These are phyloP conservation scores for Cornus suecica DNA, from an alignment of 148 eudicot genomes.

Conservation along the genomic window DNA sequence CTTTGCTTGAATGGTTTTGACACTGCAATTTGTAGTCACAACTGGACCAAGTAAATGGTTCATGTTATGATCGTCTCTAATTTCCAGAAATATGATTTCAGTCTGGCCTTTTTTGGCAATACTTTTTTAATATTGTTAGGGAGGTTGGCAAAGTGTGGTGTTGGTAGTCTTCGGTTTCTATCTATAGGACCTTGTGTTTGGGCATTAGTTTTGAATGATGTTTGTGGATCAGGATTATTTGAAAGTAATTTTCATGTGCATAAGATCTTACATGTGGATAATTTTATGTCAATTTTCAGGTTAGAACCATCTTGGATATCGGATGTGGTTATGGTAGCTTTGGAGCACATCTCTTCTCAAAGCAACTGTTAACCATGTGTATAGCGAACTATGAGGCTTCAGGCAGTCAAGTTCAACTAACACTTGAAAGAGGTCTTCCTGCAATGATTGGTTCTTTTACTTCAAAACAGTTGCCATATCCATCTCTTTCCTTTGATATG, in stretches of 20 bases:
- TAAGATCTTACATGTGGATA: not conserved
- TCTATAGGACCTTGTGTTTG: not conserved
- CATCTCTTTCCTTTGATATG: conserved; percentile 93
- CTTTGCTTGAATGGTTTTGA: too few relatives aligned
- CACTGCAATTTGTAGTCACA: too few relatives aligned
- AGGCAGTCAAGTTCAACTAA: conserved; percentile 93
- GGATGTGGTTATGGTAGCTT: conserved; percentile 97
- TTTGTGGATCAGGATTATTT: not conserved
- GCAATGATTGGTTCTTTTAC: conserved; percentile 84
- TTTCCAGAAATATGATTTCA: too few relatives aligned
- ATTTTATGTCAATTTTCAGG: conserved; percentile 44
- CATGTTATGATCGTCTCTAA: too few relatives aligned
- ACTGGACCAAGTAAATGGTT: too few relatives aligned
- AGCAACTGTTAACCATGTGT: conserved; percentile 79
- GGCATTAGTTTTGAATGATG: not conserved
- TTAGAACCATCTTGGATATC: conserved; percentile 80
- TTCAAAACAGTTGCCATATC: conserved; percentile 74
- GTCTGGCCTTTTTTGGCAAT: too few relatives aligned
- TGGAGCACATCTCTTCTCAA: conserved; percentile 86
- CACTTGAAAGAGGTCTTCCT: conserved; percentile 94
- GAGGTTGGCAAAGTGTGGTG: not conserved
- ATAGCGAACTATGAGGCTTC: conserved; percentile 88
- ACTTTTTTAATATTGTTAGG: not conserved
- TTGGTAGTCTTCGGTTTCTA: not conserved
- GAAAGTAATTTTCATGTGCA: not conserved